Percentiles rank a stretch among this genome's conserved stretches.
Evolutionary conservation across 805 yeast genomes (phyloP).

Genomic region (Deakozyma indianensis): DNA sequence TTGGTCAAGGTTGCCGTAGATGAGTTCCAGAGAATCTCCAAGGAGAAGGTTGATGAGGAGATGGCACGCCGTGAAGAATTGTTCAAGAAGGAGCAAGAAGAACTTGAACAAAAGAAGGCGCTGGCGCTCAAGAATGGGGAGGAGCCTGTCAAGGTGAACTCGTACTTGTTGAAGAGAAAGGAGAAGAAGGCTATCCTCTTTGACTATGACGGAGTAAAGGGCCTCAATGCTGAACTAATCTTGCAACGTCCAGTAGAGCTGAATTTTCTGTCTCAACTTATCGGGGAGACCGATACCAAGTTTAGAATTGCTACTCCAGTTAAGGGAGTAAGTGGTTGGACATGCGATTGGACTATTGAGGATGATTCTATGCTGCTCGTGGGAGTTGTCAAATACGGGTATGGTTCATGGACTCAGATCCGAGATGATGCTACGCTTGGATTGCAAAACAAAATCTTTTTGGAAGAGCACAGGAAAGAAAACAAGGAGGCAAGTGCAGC

Average conservation of each 20-base stretch:
- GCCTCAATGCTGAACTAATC: slow-evolving; percentile 80
- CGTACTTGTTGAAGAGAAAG: slow-evolving; percentile 38
- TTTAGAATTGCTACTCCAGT: slow-evolving; percentile 51
- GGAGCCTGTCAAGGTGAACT: slow-evolving; percentile 29
- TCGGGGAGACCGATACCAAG: slow-evolving; percentile 37
- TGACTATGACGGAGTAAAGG: slow-evolving; percentile 76
- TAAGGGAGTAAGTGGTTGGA: slow-evolving; percentile 84
- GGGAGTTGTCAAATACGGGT: slow-evolving; percentile 87
- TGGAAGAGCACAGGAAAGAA: slow-evolving; percentile 33
- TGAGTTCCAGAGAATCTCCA: slow-evolving; percentile 54
- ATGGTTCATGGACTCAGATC: slow-evolving; percentile 88
- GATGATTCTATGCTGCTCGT: slow-evolving; percentile 80
- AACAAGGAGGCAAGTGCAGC: slow-evolving; percentile 22
- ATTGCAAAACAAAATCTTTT: slow-evolving; percentile 67
- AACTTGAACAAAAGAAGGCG: slow-evolving; percentile 18
- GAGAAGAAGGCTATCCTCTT: slow-evolving; percentile 85
- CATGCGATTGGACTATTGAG: slow-evolving; percentile 64
- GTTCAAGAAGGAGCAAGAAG: slow-evolving; percentile 14
- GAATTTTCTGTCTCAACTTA: slow-evolving; percentile 42
- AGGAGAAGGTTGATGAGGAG: slow-evolving; percentile 46
- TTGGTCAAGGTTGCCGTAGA: slow-evolving; percentile 58
- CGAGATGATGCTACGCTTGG: slow-evolving; percentile 91
- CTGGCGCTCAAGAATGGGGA: slow-evolving; percentile 13
- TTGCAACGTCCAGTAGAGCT: slow-evolving; percentile 76
- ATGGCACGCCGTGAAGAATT: slow-evolving; percentile 39